Conservation (phyloP, 2,329 filamentous ascomycete species). For the Fusarium oxysporum region DNA sequence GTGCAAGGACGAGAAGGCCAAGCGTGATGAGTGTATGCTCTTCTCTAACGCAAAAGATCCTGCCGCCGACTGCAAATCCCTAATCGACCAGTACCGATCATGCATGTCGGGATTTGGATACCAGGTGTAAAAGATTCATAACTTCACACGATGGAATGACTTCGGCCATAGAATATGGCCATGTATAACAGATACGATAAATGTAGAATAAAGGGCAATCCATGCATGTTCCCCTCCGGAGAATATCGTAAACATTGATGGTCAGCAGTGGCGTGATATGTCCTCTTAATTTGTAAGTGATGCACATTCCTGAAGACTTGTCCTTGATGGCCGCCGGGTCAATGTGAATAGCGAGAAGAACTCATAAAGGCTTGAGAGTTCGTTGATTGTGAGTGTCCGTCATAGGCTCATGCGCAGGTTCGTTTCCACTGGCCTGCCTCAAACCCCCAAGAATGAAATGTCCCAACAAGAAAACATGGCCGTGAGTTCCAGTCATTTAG, state of each 20-base stretch:
- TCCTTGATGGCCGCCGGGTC: background rate
- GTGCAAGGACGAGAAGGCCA: conserved; percentile 93
- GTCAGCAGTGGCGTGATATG: conserved; percentile 39
- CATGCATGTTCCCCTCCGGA: conserved; percentile 39
- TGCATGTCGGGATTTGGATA: conserved; percentile 97
- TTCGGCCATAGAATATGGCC: conserved; percentile 19
- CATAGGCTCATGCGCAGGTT: background rate
- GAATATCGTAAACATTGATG: background rate
- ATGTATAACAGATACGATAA: conserved; percentile 42
- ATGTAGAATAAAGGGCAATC: conserved; percentile 42
- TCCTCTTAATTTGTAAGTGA: background rate
- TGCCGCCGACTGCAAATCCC: conserved; percentile 81
- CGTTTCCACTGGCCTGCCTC: background rate
- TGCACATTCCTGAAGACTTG: background rate
- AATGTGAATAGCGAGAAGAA: background rate
- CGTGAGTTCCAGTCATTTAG: background rate
- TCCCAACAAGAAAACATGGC: background rate
- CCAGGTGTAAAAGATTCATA: conserved; percentile 63
- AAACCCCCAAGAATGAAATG: background rate
- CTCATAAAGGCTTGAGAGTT: background rate
- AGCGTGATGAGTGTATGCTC: conserved; percentile 98
- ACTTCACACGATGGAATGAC: conserved; percentile 1
- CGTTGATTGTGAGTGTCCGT: background rate
- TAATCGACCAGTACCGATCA: conserved; percentile 85
- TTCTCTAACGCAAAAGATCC: conserved; percentile 89